These are phyloP conservation scores for Epichloe elymi DNA, from an alignment of 2,329 filamentous ascomycete genomes.

Conservation along the genomic window DNA sequence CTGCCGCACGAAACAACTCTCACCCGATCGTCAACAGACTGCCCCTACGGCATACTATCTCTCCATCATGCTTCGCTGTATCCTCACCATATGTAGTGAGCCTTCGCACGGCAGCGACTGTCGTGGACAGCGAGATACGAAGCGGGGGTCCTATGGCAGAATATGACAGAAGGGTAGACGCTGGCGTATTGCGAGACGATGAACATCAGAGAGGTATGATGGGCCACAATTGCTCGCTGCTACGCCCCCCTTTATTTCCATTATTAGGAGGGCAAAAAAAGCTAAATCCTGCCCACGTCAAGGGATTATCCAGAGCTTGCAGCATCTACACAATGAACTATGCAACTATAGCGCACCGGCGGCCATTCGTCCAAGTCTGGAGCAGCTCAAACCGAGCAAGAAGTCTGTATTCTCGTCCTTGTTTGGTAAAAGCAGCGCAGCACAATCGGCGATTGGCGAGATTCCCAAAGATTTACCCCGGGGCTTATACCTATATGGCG, in stretches of 20 bases:
- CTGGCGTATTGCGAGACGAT: slow-evolving; percentile 68
- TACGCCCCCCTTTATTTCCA: not conserved
- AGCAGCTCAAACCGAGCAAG: slow-evolving; percentile 45
- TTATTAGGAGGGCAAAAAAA: not conserved
- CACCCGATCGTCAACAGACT: not conserved
- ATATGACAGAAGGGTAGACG: slow-evolving; percentile 70
- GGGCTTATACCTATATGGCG: slow-evolving; percentile 88
- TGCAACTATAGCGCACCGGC: slow-evolving; percentile 57
- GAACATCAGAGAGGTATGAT: slow-evolving; percentile 69
- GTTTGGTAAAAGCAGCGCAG: slow-evolving; percentile 37
- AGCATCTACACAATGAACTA: slow-evolving; percentile 79
- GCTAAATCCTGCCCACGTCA: not conserved
- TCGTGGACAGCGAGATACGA: slow-evolving; percentile 13
- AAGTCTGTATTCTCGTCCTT: slow-evolving; percentile 47
- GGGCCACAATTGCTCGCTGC: slow-evolving; percentile 8
- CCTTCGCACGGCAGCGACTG: slow-evolving; percentile 17
- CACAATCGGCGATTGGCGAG: slow-evolving; percentile 26
- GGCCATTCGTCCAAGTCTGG: slow-evolving; percentile 65
- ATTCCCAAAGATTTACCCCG: slow-evolving; percentile 68
- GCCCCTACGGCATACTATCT: not conserved
- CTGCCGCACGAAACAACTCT: not conserved
- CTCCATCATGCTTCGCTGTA: not conserved
- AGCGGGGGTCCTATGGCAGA: slow-evolving; percentile 66
- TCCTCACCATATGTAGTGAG: not conserved
- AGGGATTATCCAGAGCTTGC: slow-evolving; percentile 81